Percentiles rank a stretch among this genome's conserved stretches.
phyloP scores from a whole-genome alignment of 2,329 filamentous ascomycete species.

The Diaporthe sp. region DNA sequence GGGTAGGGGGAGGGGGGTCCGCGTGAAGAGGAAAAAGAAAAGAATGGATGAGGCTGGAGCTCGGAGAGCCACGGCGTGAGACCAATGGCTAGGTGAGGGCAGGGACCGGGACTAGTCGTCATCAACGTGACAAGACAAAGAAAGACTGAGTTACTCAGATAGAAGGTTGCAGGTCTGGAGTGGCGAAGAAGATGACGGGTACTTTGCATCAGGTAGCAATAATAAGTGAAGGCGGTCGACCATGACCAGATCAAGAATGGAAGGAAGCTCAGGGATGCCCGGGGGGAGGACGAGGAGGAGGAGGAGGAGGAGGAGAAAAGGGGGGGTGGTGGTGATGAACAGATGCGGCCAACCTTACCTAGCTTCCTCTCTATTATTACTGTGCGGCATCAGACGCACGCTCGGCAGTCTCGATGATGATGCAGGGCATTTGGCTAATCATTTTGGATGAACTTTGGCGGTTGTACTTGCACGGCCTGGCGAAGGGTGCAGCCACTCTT shows the following conservation, averaged over 20 bases:
- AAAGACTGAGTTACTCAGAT: not conserved
- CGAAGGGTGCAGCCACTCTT: conserved; percentile 3
- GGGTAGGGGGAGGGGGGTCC: conserved; percentile 35
- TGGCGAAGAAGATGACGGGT: not conserved
- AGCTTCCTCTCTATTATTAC: not conserved
- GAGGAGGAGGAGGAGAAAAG: not conserved
- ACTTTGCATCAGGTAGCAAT: not conserved
- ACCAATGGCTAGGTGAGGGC: conserved; percentile 13
- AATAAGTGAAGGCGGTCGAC: not conserved
- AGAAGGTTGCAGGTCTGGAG: not conserved
- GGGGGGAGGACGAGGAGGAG: not conserved
- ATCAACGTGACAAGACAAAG: not conserved
- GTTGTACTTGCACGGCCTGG: conserved; percentile 10
- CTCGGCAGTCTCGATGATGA: conserved; percentile 28
- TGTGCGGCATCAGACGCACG: conserved; percentile 25
- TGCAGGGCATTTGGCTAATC: conserved; percentile 28
- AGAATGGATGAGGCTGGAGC: conserved; percentile 6
- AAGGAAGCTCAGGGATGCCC: not conserved
- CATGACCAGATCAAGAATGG: not conserved
- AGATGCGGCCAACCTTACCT: conserved; percentile 25
- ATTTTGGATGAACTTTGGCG: conserved; percentile 15
- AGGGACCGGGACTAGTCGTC: not conserved
- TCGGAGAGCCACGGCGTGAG: conserved; percentile 22
- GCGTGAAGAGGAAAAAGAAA: conserved; percentile 31
- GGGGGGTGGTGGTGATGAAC: not conserved